Percentiles rank a stretch among this genome's conserved stretches.
These are phyloP conservation scores for Phaeomoniella chlamydospora DNA, from an alignment of 2,329 filamentous ascomycete genomes.

Conservation along the genomic window DNA sequence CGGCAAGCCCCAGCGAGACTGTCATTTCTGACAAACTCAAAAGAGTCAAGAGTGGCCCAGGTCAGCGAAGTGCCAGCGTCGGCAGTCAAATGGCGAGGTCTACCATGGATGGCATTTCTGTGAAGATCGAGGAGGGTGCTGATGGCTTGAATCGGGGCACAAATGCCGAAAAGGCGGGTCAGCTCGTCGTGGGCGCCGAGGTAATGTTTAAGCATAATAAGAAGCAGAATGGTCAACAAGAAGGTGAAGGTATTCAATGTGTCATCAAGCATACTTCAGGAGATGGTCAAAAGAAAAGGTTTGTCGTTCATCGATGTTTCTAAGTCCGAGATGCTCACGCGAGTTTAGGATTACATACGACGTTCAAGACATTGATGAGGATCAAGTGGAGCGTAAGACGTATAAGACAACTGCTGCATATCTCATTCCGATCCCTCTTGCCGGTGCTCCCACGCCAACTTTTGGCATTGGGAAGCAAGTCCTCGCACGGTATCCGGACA, in stretches of 20 bases:
- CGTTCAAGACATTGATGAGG: slow-evolving; percentile 67
- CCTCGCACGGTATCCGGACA: slow-evolving; percentile 66
- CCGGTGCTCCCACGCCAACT: slow-evolving; percentile 44
- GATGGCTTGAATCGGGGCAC: slow-evolving; percentile 25
- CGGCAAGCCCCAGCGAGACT: slow-evolving; percentile 21
- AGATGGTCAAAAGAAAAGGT: slow-evolving; percentile 55
- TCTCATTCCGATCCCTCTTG: slow-evolving; percentile 61
- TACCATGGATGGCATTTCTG: slow-evolving; percentile 17
- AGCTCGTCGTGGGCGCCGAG: slow-evolving; percentile 30
- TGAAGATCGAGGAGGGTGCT: slow-evolving; percentile 27
- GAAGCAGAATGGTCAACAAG: slow-evolving; percentile 34
- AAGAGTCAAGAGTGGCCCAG: slow-evolving; percentile 24
- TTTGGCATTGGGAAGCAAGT: slow-evolving; percentile 54
- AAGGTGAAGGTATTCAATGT: slow-evolving; percentile 52
- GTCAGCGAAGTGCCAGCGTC: slow-evolving; percentile 20
- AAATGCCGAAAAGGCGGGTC: slow-evolving; percentile 26
- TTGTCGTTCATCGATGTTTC: slow-evolving; percentile 8
- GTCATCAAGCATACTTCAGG: slow-evolving; percentile 62
- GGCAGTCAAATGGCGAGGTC: slow-evolving; percentile 9
- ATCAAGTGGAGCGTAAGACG: slow-evolving; percentile 25
- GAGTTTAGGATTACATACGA: slow-evolving; percentile 41
- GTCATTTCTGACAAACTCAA: slow-evolving; percentile 24
- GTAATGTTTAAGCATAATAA: slow-evolving; percentile 37
- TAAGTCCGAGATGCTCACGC: neutral
- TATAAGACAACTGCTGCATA: slow-evolving; percentile 60